These are phyloP conservation scores for Paramecium pentaurelia DNA, from an alignment of 73 alveolate species.

Conservation along the genomic window DNA sequence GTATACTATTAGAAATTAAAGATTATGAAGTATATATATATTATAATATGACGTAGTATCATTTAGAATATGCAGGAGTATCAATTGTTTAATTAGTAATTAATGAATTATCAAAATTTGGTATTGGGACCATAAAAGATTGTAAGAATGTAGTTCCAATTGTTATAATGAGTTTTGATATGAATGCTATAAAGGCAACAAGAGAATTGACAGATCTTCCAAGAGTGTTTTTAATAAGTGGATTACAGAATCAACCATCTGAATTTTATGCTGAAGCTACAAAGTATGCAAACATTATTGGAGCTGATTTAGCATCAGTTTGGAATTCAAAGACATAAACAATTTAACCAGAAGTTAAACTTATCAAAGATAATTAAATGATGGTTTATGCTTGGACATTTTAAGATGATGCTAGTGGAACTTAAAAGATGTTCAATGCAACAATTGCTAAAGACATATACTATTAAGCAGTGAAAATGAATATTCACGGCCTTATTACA, in stretches of 20 bases:
- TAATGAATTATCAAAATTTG: neutral
- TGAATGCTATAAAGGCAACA: neutral
- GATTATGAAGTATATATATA: neutral
- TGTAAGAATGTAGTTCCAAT: neutral
- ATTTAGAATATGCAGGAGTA: neutral
- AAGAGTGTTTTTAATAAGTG: neutral
- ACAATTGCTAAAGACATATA: neutral
- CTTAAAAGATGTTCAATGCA: neutral
- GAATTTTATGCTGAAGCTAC: neutral
- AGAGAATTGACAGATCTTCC: conserved; percentile 3
- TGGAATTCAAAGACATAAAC: neutral
- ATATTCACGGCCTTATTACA: neutral
- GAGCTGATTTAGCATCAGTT: neutral
- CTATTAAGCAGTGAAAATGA: neutral
- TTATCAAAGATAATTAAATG: neutral
- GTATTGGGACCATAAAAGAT: neutral
- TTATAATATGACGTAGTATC: neutral
- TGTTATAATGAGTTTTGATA: neutral
- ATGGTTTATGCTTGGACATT: conserved; percentile 45
- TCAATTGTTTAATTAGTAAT: neutral
- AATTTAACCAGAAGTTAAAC: neutral
- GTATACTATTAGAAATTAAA: conserved; percentile 19
- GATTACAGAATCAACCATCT: neutral
- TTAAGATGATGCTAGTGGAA: neutral
- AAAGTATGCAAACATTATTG: conserved; percentile 12